Conservation (phyloP, 2,329 filamentous ascomycete species). For the Ophiocordyceps unilateralis region DNA sequence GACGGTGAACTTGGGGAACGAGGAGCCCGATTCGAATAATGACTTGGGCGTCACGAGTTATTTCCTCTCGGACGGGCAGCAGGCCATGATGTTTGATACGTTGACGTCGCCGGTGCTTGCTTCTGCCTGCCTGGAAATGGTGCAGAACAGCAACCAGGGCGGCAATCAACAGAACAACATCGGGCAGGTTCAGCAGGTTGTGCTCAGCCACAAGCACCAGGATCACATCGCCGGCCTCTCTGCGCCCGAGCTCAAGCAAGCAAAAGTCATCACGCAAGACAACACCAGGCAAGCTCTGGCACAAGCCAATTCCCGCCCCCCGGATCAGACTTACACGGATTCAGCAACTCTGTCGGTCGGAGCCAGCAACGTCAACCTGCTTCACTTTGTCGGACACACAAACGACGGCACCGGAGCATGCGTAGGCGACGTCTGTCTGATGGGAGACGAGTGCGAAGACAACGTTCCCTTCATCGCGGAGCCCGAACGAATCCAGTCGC, state of each 20-base stretch:
- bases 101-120: slow-evolving; percentile 1
- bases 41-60: slow-evolving; percentile 1
- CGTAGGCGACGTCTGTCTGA: slow-evolving; percentile 1
- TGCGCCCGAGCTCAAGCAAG: background rate
- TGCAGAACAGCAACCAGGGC: background rate
- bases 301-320: background rate
- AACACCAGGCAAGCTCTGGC: slow-evolving; percentile 1
- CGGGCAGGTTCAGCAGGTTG: background rate
- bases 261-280: slow-evolving; percentile 1
- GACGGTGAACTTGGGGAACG: background rate
- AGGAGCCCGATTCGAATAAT: background rate
- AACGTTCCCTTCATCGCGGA: slow-evolving; percentile 3
- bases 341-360: background rate
- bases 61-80: background rate
- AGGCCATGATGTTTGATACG: slow-evolving; percentile 1
- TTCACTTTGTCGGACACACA: slow-evolving; percentile 2
- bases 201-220: slow-evolving; percentile 3
- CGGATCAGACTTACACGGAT: slow-evolving; percentile 1
- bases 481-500: background rate
- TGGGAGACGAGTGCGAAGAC: slow-evolving; percentile 4
- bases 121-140: background rate
- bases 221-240: slow-evolving; percentile 1
- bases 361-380: background rate
- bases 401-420: slow-evolving; percentile 1
- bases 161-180: background rate